Base-by-base conservation (phyloP, 164 flowering plant genomes). In the Liquidambar formosana region DNA sequence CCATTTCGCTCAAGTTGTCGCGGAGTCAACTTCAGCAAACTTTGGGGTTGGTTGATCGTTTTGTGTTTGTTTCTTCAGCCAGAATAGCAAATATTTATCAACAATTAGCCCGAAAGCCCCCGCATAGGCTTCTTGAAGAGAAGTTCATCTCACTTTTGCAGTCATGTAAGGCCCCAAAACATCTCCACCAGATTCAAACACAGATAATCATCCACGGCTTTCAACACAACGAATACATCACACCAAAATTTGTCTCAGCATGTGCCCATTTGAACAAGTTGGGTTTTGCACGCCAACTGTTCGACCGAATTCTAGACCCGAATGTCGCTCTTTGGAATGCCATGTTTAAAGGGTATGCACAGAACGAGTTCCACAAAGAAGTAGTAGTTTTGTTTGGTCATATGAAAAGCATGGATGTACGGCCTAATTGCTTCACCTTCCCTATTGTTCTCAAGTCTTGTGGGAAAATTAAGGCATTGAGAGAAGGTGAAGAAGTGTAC, bases 361-460 rank as follows among this genome's bases (percentile, higher is more conserved):
- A 77, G 16, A 84, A 79, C 54, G 84, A 73, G 23, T 66, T 58
- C 14, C 67, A 74, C 70, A 28, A 61, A 22, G 81, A 82, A 19
- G 85, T 81, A 0, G 18, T 90, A 16, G 10, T 61, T 62, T 56
- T 84, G 67, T 90, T 86, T 48, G 25, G 63, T 25, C 72, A 52
- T n/a, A 84, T 90, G 93, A 76, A 68, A 67, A 63, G 76, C 26
- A 44, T 73, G 41, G 82, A 75, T 38, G 73, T 83, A 13, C 71
- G 44, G 43, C 88, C 86, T n/a, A 87, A 84, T 61, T 79, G 83
- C 62, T 88, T 71, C 65, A 87, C 90, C 0, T 83, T 88, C 57
- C 92, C 92, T 0, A 67, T 83, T 51, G 82, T 88, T 12, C 71
- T 90, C 51, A 88, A 84, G 72, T 79, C 88, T 10, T 88, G 92